These are phyloP conservation scores for Panellus pusillus DNA, from an alignment of 768 basidiomycete genomes.

Conservation along the genomic window DNA sequence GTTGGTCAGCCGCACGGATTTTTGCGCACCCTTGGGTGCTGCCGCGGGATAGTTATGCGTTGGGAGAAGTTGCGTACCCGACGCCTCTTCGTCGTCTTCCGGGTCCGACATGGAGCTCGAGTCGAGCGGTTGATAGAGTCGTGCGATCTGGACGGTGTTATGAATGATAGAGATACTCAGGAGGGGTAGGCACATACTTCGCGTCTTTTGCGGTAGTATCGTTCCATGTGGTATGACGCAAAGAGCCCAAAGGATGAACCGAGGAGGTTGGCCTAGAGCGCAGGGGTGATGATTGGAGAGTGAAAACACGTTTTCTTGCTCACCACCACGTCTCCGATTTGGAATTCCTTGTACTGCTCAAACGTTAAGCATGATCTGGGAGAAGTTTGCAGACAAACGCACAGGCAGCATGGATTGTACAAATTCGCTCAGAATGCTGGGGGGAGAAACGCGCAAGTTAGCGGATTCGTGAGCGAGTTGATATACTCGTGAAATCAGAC, in stretches of 20 bases:
- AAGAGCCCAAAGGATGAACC: slow-evolving; percentile 73
- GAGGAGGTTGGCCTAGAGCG: slow-evolving; percentile 70
- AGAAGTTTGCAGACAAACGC: slow-evolving; percentile 24
- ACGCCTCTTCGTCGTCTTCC: slow-evolving; percentile 51
- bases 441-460: too few relatives aligned
- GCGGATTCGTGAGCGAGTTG: too few relatives aligned
- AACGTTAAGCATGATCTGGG: not conserved
- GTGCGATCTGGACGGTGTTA: slow-evolving; percentile 54
- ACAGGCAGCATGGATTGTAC: slow-evolving; percentile 80
- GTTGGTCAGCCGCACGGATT: slow-evolving; percentile 47
- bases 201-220: slow-evolving; percentile 73
- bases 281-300: slow-evolving; percentile 8
- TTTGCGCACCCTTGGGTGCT: slow-evolving; percentile 30
- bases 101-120: slow-evolving; percentile 52
- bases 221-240: slow-evolving; percentile 66
- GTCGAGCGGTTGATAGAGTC: slow-evolving; percentile 73
- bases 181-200: slow-evolving; percentile 49
- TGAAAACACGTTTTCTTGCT: slow-evolving; percentile 25
- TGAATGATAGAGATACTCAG: not conserved
- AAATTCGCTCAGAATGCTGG: slow-evolving; percentile 66
- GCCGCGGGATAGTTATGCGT: slow-evolving; percentile 31
- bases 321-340: slow-evolving; percentile 72
- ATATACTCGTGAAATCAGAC: too few relatives aligned
- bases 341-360: slow-evolving; percentile 34
- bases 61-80: slow-evolving; percentile 60